Evolutionary conservation across 176 grass and related monocot species (phyloP).

Genomic region (Paspalum notatum): DNA sequence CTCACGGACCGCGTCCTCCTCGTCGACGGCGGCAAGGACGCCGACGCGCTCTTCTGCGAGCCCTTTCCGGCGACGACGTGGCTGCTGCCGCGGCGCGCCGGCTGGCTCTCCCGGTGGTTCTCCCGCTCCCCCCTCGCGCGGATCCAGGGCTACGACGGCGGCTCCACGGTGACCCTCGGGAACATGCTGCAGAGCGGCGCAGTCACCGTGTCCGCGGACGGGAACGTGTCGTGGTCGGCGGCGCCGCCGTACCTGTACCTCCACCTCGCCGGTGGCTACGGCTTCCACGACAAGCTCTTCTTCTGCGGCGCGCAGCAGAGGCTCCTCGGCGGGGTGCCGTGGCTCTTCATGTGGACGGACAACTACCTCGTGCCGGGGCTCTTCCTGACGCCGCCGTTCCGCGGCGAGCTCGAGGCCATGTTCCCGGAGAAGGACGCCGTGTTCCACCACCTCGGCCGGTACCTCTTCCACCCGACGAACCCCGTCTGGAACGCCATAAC

Average conservation of each 20-base stretch:
- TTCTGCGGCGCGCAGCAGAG: conserved; percentile 69
- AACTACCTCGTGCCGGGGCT: conserved; percentile 59
- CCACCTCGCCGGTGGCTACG: conserved; percentile 51
- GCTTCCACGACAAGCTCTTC: conserved; percentile 60
- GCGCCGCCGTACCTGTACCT: conserved; percentile 58
- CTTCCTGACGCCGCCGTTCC: conserved; percentile 51
- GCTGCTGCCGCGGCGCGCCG: conserved; percentile 46
- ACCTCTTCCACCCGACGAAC: conserved; percentile 68
- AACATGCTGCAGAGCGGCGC: conserved; percentile 43
- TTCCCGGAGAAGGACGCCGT: conserved; percentile 54
- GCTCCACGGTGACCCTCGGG: conserved; percentile 50
- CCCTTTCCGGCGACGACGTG: conserved; percentile 70
- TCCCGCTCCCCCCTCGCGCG: conserved; percentile 44
- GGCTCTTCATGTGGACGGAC: conserved; percentile 62
- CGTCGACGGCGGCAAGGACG: conserved; percentile 40
- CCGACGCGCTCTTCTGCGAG: conserved; percentile 65
- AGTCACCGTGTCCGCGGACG: background rate
- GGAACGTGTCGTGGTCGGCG: conserved; percentile 1
- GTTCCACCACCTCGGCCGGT: conserved; percentile 63
- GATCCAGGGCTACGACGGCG: conserved; percentile 22
- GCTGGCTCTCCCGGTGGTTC: conserved; percentile 17
- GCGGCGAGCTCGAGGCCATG: conserved; percentile 52
- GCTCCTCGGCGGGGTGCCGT: conserved; percentile 39
- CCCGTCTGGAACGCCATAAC: conserved; percentile 52
- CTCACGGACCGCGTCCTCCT: conserved; percentile 59